Percentiles rank a stretch among this genome's conserved stretches.
Evolutionary conservation across 345 rosid genomes (phyloP).

Genomic region (Salix brachista): DNA sequence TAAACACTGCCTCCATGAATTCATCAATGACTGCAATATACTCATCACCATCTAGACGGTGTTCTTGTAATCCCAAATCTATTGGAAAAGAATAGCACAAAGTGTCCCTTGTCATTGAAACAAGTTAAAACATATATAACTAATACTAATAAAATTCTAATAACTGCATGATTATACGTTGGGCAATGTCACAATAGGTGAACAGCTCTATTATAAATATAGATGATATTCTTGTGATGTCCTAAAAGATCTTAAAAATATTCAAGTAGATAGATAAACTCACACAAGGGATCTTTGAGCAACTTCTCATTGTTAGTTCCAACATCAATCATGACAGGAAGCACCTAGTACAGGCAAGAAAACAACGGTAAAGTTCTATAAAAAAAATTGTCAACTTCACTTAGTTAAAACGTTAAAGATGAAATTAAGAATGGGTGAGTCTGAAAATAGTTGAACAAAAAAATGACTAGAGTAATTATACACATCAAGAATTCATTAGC

Average conservation of each 20-base stretch:
- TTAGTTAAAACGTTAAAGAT: background rate
- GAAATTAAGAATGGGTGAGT: background rate
- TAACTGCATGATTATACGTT: background rate
- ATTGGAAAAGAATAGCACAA: conserved; percentile 24
- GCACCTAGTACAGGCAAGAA: conserved; percentile 52
- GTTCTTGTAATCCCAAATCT: conserved; percentile 93
- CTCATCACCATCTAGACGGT: conserved; percentile 80
- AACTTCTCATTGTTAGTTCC: conserved; percentile 96
- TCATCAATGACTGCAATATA: conserved; percentile 78
- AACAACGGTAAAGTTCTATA: background rate
- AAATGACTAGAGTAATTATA: background rate
- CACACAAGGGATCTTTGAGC: conserved; percentile 78
- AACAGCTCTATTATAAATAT: background rate
- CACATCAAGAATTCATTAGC: background rate
- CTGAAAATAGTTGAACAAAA: background rate
- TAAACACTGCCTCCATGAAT: conserved; percentile 97
- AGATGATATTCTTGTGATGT: background rate
- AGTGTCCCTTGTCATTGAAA: background rate
- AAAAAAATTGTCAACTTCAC: background rate
- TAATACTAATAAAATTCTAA: background rate
- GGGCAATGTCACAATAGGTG: background rate
- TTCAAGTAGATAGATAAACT: conserved; percentile 31
- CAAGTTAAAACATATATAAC: background rate
- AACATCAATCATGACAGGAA: conserved; percentile 98
- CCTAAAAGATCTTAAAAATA: background rate